Evolutionary conservation across 345 rosid species (phyloP), one percentile per base, ranked within the genome.

Genomic region (Kernera saxatilis): DNA sequence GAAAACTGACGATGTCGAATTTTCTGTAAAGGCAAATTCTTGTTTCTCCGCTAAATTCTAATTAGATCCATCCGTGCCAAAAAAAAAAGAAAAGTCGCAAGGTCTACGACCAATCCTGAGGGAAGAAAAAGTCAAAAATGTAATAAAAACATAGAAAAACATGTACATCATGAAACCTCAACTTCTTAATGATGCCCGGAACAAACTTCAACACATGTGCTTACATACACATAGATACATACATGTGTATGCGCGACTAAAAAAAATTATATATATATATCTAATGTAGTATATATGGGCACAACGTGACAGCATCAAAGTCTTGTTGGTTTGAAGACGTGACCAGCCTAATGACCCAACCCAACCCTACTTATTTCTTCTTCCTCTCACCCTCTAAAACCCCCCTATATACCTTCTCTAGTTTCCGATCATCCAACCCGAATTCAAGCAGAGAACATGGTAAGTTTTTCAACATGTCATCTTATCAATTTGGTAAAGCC

Each of bases 291-390:
- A 23, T 43, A 64, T 71, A 50, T 56, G 73, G 61, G 54, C 46
- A 76, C 75, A 76, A 76, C 80, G 80, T 76, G 80, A 64, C 23
- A 64, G 43, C 80, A 70, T 70, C 72, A 39, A 76, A 75, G 75
- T 75, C 70, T 13, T 59, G 11, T 57, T 69, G 22, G 64, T 64
- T 76, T 37, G 8, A 70, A 70, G 76, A 77, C 80, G 80, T 77
- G 80, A 77, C 75, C 67, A 71, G 76, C 80, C 76, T 77, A 77
- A 71, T 53, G 62, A 55, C 58, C 52, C 72, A 46, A 69, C 75
- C 71, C 64, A 54, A 62, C 71, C 71, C 64, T 61, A 61, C 66
- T 53, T 55, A 8, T 21, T 39, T 29, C 30, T 53, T 44, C 48
- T 26, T 53, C 70, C 27, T 43, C 52, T 9, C 62, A 33, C 10